Evolutionary conservation across 345 rosid species (phyloP).

Genomic region (Chamaenerion angustifolium): DNA sequence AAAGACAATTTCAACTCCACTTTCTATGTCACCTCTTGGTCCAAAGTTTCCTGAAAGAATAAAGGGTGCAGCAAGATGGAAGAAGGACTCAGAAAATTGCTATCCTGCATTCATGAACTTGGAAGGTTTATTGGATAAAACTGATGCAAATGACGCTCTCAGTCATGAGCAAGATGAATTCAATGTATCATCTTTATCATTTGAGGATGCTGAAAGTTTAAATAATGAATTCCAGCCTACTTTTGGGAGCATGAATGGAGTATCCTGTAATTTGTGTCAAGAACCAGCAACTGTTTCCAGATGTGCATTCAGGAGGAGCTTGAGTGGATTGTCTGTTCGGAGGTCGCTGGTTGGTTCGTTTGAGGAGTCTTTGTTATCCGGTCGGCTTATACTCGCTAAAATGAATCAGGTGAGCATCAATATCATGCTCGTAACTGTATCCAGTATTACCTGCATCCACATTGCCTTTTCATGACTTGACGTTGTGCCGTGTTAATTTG

Average conservation of each 20-base stretch:
- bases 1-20: conserved; percentile 30
- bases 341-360: conserved; percentile 96
- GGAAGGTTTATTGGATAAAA: conserved; percentile 24
- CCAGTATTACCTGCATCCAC: not conserved
- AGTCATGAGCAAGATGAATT: conserved; percentile 25
- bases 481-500: conserved; percentile 2
- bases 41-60: conserved; percentile 53
- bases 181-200: conserved; percentile 32
- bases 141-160: conserved; percentile 15
- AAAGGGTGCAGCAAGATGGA: conserved; percentile 16
- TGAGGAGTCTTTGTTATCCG: conserved; percentile 89
- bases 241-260: conserved; percentile 29
- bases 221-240: conserved; percentile 42
- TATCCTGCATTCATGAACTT: conserved; percentile 20
- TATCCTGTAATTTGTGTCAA: conserved; percentile 20
- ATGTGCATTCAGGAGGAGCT: conserved; percentile 33
- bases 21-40: conserved; percentile 79
- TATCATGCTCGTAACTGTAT: too few species aligned
- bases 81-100: conserved; percentile 18
- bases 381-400: conserved; percentile 56
- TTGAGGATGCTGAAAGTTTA: conserved; percentile 36
- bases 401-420: conserved; percentile 35
- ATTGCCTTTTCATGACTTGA: too few species aligned
- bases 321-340: conserved; percentile 61
- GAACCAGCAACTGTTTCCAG: conserved; percentile 34